Evolutionary conservation across 2,329 filamentous ascomycete species (phyloP).

Genomic region (Fonsecaea pugnacius): DNA sequence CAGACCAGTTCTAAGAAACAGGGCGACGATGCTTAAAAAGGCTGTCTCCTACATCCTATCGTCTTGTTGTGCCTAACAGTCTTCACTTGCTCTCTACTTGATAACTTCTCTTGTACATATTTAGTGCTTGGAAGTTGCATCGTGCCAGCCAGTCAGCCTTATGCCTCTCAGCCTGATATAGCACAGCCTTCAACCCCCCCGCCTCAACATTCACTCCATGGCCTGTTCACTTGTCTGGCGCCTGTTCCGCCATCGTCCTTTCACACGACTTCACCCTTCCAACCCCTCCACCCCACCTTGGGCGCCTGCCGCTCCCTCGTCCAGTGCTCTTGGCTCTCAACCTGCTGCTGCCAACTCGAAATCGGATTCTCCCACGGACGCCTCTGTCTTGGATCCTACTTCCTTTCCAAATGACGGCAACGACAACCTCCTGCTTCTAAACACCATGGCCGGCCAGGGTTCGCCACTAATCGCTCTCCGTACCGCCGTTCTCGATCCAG

Average conservation of each 20-base stretch:
- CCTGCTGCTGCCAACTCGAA: not conserved
- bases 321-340: not conserved
- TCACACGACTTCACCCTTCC: conserved; percentile 2
- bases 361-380: not conserved
- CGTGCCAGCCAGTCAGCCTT: not conserved
- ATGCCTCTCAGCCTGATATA: conserved; percentile 8
- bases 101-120: not conserved
- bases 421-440: conserved; percentile 13
- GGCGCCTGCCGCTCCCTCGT: conserved; percentile 4
- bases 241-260: conserved; percentile 16
- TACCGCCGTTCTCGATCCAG: conserved; percentile 5
- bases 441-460: conserved; percentile 21
- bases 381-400: not conserved
- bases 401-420: not conserved
- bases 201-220: not conserved
- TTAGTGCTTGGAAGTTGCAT: not conserved
- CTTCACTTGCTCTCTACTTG: not conserved
- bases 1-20: not conserved
- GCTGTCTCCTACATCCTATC: not conserved
- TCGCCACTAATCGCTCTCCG: conserved; percentile 6
- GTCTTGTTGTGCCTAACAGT: conserved; percentile 1
- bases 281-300: conserved; percentile 4
- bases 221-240: conserved; percentile 15
- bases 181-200: not conserved
- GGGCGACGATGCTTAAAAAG: not conserved